phyloP scores from a whole-genome alignment of 352 stramenopile genomes.

The Globisporangium nagaii region DNA sequence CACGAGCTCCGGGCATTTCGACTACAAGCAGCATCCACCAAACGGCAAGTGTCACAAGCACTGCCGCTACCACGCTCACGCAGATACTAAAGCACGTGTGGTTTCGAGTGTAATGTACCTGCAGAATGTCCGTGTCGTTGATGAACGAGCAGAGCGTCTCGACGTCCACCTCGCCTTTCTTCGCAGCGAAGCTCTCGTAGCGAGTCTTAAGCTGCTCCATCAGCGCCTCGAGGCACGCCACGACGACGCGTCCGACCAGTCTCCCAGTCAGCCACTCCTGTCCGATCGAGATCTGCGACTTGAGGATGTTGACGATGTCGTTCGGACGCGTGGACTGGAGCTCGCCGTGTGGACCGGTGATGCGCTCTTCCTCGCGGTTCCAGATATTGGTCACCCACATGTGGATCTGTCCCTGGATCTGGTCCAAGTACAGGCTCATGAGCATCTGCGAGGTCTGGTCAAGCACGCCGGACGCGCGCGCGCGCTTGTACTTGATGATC shows the following conservation, averaged over 20 bases:
- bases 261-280: slow-evolving; percentile 75
- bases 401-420: slow-evolving; percentile 76
- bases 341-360: slow-evolving; percentile 52
- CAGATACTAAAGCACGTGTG: too few species aligned
- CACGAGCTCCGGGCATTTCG: slow-evolving; percentile 78
- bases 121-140: slow-evolving; percentile 77
- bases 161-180: slow-evolving; percentile 43
- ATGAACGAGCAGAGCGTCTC: slow-evolving; percentile 85
- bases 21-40: slow-evolving; percentile 12
- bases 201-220: slow-evolving; percentile 74
- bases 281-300: slow-evolving; percentile 80
- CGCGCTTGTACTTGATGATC: slow-evolving; percentile 81
- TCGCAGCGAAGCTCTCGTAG: slow-evolving; percentile 46
- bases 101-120: slow-evolving; percentile 37
- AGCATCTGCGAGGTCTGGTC: slow-evolving; percentile 63
- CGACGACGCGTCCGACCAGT: slow-evolving; percentile 59
- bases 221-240: slow-evolving; percentile 60
- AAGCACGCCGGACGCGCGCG: slow-evolving; percentile 57
- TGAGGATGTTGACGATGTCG: slow-evolving; percentile 86
- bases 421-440: slow-evolving; percentile 67
- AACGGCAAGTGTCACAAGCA: too few species aligned
- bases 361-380: slow-evolving; percentile 69
- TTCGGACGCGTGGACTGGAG: slow-evolving; percentile 76
- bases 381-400: slow-evolving; percentile 85
- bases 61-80: too few species aligned